Conservation (phyloP, 768 basidiomycete species). For the Phallus indusiatus region DNA sequence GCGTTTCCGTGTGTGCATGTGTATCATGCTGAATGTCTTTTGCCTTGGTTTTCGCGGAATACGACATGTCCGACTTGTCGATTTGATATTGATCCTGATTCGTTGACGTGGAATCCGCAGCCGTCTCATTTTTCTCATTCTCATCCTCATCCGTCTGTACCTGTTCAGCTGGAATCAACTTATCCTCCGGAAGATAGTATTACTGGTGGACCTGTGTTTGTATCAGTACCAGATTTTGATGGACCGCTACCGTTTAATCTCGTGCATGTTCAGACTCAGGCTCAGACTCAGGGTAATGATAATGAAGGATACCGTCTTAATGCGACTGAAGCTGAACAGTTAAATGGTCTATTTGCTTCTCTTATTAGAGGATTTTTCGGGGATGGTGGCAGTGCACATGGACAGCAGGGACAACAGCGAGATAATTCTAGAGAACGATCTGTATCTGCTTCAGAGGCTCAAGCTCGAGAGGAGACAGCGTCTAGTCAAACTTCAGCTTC, state of each 20-base stretch:
- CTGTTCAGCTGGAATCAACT: too few species aligned
- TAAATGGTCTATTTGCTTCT: background rate
- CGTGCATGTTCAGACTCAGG: too few species aligned
- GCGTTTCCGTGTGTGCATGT: slow-evolving; percentile 73
- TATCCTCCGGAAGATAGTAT: background rate
- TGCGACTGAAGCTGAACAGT: background rate
- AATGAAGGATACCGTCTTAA: background rate
- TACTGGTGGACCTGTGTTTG: background rate
- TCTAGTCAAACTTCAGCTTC: too few species aligned
- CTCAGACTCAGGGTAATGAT: too few species aligned
- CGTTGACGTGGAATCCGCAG: slow-evolving; percentile 39
- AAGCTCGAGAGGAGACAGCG: too few species aligned
- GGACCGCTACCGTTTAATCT: background rate
- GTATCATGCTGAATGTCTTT: slow-evolving; percentile 68
- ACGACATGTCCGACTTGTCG: slow-evolving; percentile 80
- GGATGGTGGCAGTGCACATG: background rate
- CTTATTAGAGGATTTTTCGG: background rate
- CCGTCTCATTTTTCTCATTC: too few species aligned
- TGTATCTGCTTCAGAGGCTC: too few species aligned
- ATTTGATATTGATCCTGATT: slow-evolving; percentile 76
- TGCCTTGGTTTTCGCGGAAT: slow-evolving; percentile 77
- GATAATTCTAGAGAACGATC: too few species aligned
- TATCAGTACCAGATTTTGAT: background rate
- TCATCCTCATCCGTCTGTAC: slow-evolving; percentile 9
- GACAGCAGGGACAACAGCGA: background rate